phyloP scores from a whole-genome alignment of 371 early-diverging fungal species.

The Blyttiomyces sp. region DNA sequence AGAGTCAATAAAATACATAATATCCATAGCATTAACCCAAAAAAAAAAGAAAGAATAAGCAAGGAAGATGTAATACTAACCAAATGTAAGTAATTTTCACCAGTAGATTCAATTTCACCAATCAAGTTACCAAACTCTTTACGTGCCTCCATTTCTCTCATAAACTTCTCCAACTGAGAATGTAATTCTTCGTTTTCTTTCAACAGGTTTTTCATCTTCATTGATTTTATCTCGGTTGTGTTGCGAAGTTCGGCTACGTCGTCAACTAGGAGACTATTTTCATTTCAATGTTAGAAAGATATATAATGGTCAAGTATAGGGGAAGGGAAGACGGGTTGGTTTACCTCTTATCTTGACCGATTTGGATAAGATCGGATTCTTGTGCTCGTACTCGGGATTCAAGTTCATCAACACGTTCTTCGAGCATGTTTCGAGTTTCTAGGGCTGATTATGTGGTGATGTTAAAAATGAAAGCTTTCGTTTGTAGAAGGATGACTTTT shows the following conservation, averaged over 20 bases:
- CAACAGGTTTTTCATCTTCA: constrained; percentile 16
- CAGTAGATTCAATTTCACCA: constrained; percentile 28
- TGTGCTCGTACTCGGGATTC: constrained; percentile 25
- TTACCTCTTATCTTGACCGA: constrained; percentile 49
- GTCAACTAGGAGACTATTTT: constrained; percentile 34
- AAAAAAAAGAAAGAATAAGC: too few species aligned
- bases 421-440: constrained; percentile 32
- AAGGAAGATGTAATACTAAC: too few species aligned
- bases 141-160: constrained; percentile 22
- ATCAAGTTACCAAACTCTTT: constrained; percentile 29
- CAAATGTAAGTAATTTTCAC: constrained; percentile 35
- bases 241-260: constrained; percentile 40
- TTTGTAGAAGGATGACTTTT: background rate
- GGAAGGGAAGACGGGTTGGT: too few species aligned
- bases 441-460: constrained; percentile 14
- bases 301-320: background rate
- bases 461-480: background rate
- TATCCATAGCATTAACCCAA: too few species aligned
- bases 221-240: constrained; percentile 20
- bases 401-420: constrained; percentile 34
- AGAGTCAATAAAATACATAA: too few species aligned
- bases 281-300: background rate
- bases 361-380: constrained; percentile 37
- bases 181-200: constrained; percentile 33
- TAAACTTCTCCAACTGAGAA: constrained; percentile 28